Conservation (phyloP, 2,329 filamentous ascomycete genomes). For the Ciborinia camelliae region DNA sequence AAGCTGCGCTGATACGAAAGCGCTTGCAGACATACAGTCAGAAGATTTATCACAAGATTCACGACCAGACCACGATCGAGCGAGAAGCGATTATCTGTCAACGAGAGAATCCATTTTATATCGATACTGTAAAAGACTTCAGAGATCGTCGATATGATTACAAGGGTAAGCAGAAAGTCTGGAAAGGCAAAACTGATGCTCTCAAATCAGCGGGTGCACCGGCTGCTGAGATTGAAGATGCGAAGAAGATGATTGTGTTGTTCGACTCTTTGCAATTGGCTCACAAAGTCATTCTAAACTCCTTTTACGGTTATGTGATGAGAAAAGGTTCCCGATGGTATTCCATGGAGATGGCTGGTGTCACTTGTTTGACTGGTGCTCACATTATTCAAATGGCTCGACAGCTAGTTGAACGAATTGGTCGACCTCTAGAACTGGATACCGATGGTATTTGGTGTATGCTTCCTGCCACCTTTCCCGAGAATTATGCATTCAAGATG, state of each 20-base stretch:
- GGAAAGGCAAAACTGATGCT: conserved; percentile 92
- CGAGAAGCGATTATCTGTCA: conserved; percentile 98
- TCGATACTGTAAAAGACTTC: conserved; percentile 93
- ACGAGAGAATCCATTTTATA: conserved; percentile 96
- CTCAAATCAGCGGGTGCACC: conserved; percentile 80
- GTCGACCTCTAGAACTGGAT: conserved; percentile 87
- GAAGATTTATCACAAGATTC: conserved; percentile 99
- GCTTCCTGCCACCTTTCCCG: conserved; percentile 90
- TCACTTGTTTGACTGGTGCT: conserved; percentile 93
- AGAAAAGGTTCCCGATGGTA: conserved; percentile 98
- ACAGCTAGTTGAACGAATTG: conserved; percentile 88
- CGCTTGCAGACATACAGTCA: conserved; percentile 90
- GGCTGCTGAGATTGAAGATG: conserved; percentile 76
- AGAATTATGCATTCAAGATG: conserved; percentile 91
- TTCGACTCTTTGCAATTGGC: conserved; percentile 95
- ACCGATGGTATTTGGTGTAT: conserved; percentile 99
- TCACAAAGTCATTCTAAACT: conserved; percentile 98
- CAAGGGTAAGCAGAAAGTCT: conserved; percentile 96
- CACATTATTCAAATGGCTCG: conserved; percentile 96
- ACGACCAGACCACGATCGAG: conserved; percentile 87
- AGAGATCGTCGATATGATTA: conserved; percentile 97
- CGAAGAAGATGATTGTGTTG: conserved; percentile 97
- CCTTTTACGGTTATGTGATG: conserved; percentile 99
- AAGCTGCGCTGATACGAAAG: conserved; percentile 76
- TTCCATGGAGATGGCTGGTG: conserved; percentile 98